These are phyloP conservation scores for Phytophthora litchii DNA, from an alignment of 352 stramenopile genomes.

Conservation along the genomic window DNA sequence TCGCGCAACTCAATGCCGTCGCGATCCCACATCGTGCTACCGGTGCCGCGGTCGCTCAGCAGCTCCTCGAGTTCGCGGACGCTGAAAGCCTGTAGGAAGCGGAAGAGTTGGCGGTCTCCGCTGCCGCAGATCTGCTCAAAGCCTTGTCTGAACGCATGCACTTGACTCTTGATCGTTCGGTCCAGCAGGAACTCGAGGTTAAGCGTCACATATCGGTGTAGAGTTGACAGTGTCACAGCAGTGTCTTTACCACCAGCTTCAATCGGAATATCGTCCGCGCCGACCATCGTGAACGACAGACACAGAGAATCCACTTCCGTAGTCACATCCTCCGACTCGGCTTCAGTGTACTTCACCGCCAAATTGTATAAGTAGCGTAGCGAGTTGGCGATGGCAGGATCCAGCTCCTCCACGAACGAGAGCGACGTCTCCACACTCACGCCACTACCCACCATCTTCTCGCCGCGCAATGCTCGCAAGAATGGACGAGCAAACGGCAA, in stretches of 20 bases:
- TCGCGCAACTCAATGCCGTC: constrained; percentile 67
- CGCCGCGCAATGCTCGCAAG: constrained; percentile 58
- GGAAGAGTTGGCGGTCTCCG: constrained; percentile 28
- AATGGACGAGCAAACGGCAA: constrained; percentile 81
- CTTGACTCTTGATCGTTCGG: constrained; percentile 61
- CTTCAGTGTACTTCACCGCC: constrained; percentile 17
- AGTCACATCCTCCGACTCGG: constrained; percentile 26
- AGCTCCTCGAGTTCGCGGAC: constrained; percentile 71
- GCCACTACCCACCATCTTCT: constrained; percentile 50
- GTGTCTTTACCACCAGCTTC: constrained; percentile 41
- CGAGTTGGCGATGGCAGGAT: constrained; percentile 72
- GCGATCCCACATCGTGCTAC: constrained; percentile 72
- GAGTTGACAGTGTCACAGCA: constrained; percentile 52
- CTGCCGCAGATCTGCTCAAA: constrained; percentile 68
- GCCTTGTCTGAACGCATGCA: constrained; percentile 69
- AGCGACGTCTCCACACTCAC: constrained; percentile 60
- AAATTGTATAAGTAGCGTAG: constrained; percentile 61
- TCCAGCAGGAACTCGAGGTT: constrained; percentile 69
- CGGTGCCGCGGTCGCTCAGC: constrained; percentile 50
- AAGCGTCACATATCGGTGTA: constrained; percentile 60
- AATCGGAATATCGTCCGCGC: constrained; percentile 64
- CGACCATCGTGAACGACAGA: constrained; percentile 80
- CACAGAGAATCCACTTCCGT: constrained; percentile 66
- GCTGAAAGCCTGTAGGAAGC: constrained; percentile 65
- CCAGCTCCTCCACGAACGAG: constrained; percentile 63